phyloP scores from a whole-genome alignment of 768 basidiomycete species.

The Roridomyces roridus region DNA sequence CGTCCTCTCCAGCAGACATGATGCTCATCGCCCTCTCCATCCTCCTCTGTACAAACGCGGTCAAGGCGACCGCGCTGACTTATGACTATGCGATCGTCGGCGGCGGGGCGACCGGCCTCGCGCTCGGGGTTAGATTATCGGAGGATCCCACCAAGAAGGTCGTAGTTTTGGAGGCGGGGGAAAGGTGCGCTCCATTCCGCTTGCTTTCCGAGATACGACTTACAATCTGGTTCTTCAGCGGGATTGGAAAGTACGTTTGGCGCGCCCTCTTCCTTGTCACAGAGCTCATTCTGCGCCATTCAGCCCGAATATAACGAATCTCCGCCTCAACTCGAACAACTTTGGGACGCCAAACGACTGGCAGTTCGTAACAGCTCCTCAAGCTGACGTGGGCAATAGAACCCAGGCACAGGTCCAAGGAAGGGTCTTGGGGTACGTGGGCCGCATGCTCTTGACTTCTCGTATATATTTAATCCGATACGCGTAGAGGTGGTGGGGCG shows the following conservation, averaged over 20 bases:
- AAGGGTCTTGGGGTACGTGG: slow-evolving; percentile 6
- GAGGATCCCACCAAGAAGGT: slow-evolving; percentile 7
- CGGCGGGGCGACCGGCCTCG: slow-evolving; percentile 10
- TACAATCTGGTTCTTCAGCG: not conserved
- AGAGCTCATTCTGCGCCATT: not conserved
- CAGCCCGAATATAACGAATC: slow-evolving; percentile 16
- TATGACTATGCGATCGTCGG: slow-evolving; percentile 16
- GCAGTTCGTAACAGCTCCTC: slow-evolving; percentile 15
- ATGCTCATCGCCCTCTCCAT: no score
- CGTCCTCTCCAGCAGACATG: no score
- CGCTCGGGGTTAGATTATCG: slow-evolving; percentile 10
- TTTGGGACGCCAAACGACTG: slow-evolving; percentile 17
- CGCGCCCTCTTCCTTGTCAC: no score
- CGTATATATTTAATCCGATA: no score
- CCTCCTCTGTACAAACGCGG: not conserved
- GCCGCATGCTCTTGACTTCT: no score
- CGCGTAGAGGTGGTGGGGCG: slow-evolving; percentile 13
- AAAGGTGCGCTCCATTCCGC: not conserved
- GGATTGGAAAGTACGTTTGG: slow-evolving; percentile 16
- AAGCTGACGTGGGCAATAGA: slow-evolving; percentile 6
- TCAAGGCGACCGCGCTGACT: not conserved
- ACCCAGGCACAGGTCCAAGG: slow-evolving; percentile 10
- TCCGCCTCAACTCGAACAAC: slow-evolving; percentile 8
- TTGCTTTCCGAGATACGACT: no score
- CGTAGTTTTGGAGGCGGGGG: slow-evolving; percentile 6